Evolutionary conservation across 208 protist genomes (phyloP), one percentile per base, ranked within the genome.

Genomic region (Trichomonas vaginalis): DNA sequence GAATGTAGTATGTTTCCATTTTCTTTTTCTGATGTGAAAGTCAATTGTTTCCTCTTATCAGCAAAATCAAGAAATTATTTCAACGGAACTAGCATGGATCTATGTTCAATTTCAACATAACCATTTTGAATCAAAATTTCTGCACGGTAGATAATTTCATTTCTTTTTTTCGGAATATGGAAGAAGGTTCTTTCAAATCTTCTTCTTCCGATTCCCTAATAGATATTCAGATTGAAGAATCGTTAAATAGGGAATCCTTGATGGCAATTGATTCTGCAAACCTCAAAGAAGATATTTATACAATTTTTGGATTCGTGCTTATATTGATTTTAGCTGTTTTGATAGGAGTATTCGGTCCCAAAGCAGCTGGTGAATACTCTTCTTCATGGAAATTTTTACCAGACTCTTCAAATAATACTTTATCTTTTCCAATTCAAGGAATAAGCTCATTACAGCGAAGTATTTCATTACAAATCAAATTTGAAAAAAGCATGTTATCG

Each of bases 201-300:
- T 83, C 79, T 40, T 83, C 79, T 10, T 83, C 79, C n/a, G 79
- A 83, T 83, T 0, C 0, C 35, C 6, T 92, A 39, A 92, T 92
- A 51, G 86, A 92, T 51, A 35, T 92, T 39, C 86, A 92, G 56
- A 92, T 92, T 10, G 86, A 92, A 51, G 86, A 92, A 39, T 92
- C 86, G 37, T 39, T 92, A 32, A 51, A 32, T 27, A 48, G 86
- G 37, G 86, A 92, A 39, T 39, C 86, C 8, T 39, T 92, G 27
- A 92, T 92, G 86, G 4, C n/a, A 2, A 92, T 92, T 17, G 86
- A 92, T 92, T 32, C 8, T 48, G 23, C 86, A 92, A 92, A 92
- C 56, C 8, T 35, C 1, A 48, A 39, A 56, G 86, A 92, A 39
- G 86, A 92, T 42, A 35, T 83, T 32, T 83, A 42, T 32, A 42